Percentiles rank a stretch among this genome's conserved stretches.
Evolutionary conservation across 2,329 filamentous ascomycete species (phyloP).

Genomic region (Pyricularia pennisetigena): DNA sequence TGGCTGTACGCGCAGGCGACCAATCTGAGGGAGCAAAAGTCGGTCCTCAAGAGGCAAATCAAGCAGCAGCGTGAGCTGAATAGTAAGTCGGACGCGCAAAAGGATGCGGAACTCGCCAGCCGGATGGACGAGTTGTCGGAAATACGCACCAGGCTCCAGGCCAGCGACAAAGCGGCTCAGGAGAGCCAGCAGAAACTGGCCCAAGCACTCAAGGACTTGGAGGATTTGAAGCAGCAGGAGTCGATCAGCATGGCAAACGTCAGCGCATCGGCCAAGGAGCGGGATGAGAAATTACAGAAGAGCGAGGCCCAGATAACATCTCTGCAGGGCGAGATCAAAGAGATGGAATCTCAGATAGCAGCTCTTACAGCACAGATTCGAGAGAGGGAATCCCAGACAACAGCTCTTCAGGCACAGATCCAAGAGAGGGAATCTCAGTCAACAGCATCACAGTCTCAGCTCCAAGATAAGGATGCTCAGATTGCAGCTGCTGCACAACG

Average conservation of each 20-base stretch:
- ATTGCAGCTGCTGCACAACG: constrained; percentile 9
- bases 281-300: neutral
- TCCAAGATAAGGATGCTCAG: constrained; percentile 6
- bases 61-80: constrained; percentile 93
- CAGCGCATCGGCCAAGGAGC: neutral
- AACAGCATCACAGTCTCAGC: neutral
- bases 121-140: constrained; percentile 47
- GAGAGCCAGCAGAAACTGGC: constrained; percentile 39
- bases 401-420: neutral
- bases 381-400: neutral
- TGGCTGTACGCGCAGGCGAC: constrained; percentile 70
- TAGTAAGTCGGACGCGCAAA: constrained; percentile 68
- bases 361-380: neutral
- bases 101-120: constrained; percentile 52
- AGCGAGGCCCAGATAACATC: neutral
- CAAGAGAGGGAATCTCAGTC: neutral
- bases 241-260: constrained; percentile 12
- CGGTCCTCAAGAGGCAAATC: constrained; percentile 81
- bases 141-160: constrained; percentile 17
- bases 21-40: constrained; percentile 75
- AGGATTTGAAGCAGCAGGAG: constrained; percentile 15
- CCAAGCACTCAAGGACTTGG: constrained; percentile 36
- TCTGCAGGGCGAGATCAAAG: constrained; percentile 1
- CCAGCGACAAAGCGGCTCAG: constrained; percentile 23
- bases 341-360: neutral